These are phyloP conservation scores for Beauveria pseudobassiana DNA, from an alignment of 2,329 filamentous ascomycete species.

Conservation along the genomic window DNA sequence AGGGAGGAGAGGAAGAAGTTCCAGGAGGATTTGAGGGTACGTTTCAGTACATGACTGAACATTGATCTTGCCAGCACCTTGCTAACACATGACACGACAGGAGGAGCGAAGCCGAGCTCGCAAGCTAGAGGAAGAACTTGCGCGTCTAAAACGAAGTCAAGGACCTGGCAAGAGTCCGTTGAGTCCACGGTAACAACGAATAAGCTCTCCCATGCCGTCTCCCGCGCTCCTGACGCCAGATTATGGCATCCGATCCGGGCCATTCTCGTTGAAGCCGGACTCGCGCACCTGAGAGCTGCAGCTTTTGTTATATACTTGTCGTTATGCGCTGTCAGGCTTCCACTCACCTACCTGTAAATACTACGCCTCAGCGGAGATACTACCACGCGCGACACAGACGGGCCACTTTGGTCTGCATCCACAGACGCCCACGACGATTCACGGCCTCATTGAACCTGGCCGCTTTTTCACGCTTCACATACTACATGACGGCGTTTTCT, in stretches of 20 bases:
- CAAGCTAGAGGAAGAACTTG: constrained; percentile 44
- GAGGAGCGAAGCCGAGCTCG: constrained; percentile 42
- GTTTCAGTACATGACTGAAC: constrained; percentile 14
- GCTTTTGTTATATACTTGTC: background rate
- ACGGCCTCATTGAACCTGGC: background rate
- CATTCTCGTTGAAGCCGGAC: background rate
- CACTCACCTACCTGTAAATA: background rate
- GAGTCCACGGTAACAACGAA: constrained; percentile 27
- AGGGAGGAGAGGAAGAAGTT: constrained; percentile 50
- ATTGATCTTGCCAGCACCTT: background rate
- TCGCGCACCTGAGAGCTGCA: constrained; percentile 1
- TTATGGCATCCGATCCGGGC: background rate
- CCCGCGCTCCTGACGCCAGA: constrained; percentile 6
- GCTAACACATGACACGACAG: constrained; percentile 28
- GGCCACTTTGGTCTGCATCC: background rate
- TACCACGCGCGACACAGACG: background rate
- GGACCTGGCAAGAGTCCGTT: constrained; percentile 36
- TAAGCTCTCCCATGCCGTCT: constrained; percentile 5
- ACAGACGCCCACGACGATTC: background rate
- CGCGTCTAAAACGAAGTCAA: constrained; percentile 33
- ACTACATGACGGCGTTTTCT: background rate
- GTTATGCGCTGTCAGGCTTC: background rate
- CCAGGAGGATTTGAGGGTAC: constrained; percentile 45
- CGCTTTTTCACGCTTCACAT: background rate
- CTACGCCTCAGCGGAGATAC: background rate